A percentile compares a stretch with the other conserved stretches of the same genome.
Evolutionary conservation across 345 rosid genomes (phyloP).

Genomic region (Gossypium mustelinum): DNA sequence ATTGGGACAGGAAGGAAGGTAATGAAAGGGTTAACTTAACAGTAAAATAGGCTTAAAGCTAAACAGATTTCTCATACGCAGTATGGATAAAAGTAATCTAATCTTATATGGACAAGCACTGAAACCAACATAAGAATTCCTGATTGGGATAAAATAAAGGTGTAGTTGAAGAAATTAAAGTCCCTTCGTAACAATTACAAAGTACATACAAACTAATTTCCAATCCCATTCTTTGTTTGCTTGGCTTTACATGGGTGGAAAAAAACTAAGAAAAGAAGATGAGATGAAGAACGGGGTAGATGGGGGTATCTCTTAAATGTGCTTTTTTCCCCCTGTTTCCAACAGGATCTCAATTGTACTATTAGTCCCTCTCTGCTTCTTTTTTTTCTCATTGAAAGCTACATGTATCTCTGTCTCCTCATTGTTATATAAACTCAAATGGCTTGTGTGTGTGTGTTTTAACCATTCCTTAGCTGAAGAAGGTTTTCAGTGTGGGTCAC

Average conservation of each 20-base stretch:
- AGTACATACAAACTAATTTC: conserved; percentile 15
- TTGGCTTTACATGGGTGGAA: conserved; percentile 21
- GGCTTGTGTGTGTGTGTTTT: background rate
- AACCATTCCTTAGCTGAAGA: background rate
- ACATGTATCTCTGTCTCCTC: conserved; percentile 24
- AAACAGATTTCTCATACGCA: too few species aligned
- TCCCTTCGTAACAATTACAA: background rate
- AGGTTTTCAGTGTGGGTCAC: conserved; percentile 20
- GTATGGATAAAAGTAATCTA: too few species aligned
- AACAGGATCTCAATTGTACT: conserved; percentile 5
- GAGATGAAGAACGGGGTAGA: conserved; percentile 13
- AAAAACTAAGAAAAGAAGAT: conserved; percentile 14
- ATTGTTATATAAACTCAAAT: conserved; percentile 10
- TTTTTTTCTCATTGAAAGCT: conserved; percentile 27
- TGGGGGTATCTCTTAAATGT: conserved; percentile 29
- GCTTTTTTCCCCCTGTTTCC: background rate
- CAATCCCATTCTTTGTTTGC: conserved; percentile 19
- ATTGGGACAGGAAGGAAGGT: conserved; percentile 1
- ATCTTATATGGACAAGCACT: background rate
- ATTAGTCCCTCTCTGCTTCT: background rate
- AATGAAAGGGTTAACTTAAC: background rate
- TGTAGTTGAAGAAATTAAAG: background rate
- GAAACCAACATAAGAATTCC: too few species aligned
- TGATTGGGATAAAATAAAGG: background rate
- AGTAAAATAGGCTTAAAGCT: background rate